Evolutionary conservation across 2,329 filamentous ascomycete species (phyloP).

Genomic region (Teratosphaeria pseudoeucalypti): DNA sequence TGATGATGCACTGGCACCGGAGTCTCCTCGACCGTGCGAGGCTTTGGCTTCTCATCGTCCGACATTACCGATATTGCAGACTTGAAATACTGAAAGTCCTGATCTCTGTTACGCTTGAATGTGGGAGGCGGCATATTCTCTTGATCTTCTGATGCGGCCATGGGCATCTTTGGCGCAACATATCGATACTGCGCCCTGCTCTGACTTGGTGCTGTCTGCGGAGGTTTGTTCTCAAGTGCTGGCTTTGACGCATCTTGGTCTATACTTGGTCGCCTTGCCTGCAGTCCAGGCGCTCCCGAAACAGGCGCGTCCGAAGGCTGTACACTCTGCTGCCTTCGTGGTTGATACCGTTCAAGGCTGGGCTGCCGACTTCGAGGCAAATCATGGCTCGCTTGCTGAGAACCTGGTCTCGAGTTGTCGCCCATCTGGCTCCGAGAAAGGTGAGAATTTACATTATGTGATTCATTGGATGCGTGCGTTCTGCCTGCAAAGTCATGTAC

Average conservation of each 20-base stretch:
- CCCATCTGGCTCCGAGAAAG: constrained; percentile 18
- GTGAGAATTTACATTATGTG: constrained; percentile 16
- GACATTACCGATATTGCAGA: constrained; percentile 43
- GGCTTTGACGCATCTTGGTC: constrained; percentile 14
- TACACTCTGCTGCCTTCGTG: constrained; percentile 16
- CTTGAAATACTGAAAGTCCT: constrained; percentile 44
- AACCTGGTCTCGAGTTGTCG: constrained; percentile 19
- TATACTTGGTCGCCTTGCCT: constrained; percentile 14
- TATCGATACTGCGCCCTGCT: constrained; percentile 39
- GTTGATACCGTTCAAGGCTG: constrained; percentile 17
- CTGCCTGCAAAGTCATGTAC: constrained; percentile 26
- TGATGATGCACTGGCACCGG: constrained; percentile 23
- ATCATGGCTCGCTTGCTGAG: constrained; percentile 19
- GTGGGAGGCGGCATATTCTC: constrained; percentile 71
- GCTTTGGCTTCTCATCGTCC: constrained; percentile 33
- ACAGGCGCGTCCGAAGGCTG: constrained; percentile 7
- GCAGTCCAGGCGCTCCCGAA: background rate
- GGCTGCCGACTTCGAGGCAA: constrained; percentile 18
- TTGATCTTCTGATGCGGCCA: constrained; percentile 62
- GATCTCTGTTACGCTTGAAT: constrained; percentile 52
- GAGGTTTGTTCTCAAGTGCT: constrained; percentile 22
- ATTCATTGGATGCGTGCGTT: constrained; percentile 14
- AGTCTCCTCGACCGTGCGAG: constrained; percentile 31
- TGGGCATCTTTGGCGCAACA: constrained; percentile 35
- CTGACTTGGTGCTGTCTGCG: constrained; percentile 27